A percentile compares a stretch with the other conserved stretches of the same genome.
phyloP scores from a whole-genome alignment of 441 rosid genomes.

The Erysimum cheiri region DNA sequence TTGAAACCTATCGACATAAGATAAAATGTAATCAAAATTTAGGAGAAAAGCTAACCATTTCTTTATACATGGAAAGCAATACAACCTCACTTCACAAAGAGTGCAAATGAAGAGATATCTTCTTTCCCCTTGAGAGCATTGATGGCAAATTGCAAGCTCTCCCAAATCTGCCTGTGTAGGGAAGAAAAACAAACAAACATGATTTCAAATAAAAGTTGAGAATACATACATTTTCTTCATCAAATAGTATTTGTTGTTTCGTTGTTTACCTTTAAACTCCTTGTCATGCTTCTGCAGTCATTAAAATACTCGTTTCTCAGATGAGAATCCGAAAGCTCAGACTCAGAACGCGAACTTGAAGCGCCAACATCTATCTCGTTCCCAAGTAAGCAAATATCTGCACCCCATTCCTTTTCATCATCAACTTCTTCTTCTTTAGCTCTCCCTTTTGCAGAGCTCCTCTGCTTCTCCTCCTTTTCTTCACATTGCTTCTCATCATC shows the following conservation, averaged over 20 bases:
- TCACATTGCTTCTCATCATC: slow-evolving; percentile 11
- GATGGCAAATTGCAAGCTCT: slow-evolving; percentile 68
- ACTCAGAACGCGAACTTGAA: slow-evolving; percentile 28
- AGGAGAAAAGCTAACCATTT: slow-evolving; percentile 55
- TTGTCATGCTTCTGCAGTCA: slow-evolving; percentile 42
- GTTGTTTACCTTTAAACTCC: slow-evolving; percentile 34
- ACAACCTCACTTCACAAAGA: slow-evolving; percentile 59
- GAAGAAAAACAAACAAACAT: background rate
- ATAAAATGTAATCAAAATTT: background rate
- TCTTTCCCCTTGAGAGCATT: slow-evolving; percentile 71
- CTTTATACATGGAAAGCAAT: slow-evolving; percentile 73
- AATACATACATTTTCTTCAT: background rate
- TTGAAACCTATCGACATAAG: background rate
- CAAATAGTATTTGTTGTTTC: background rate
- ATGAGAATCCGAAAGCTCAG: slow-evolving; percentile 30
- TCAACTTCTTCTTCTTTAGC: slow-evolving; percentile 16
- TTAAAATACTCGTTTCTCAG: background rate
- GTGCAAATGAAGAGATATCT: slow-evolving; percentile 68
- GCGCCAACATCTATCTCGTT: slow-evolving; percentile 10
- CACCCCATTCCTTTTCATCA: background rate
- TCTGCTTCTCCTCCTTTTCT: slow-evolving; percentile 27
- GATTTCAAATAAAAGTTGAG: slow-evolving; percentile 4
- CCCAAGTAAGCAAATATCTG: background rate
- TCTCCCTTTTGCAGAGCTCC: slow-evolving; percentile 33
- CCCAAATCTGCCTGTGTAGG: slow-evolving; percentile 47